Base-by-base conservation (phyloP, 371 early-diverging fungal species). In the Lichtheimia corymbifera region DNA sequence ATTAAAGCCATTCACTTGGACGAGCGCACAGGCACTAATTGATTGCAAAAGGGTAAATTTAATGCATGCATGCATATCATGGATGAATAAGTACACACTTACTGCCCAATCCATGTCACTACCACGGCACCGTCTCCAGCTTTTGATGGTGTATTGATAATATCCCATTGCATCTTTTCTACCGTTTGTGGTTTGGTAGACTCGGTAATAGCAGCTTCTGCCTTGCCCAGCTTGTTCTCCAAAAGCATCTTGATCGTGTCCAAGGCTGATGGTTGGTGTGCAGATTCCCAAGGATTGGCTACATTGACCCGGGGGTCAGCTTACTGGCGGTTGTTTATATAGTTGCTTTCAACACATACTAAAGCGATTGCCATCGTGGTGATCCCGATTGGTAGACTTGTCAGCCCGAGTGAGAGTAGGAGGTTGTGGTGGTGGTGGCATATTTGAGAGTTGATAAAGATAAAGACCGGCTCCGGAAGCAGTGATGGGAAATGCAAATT, bases 1-100 rank as follows among this genome's bases (percentile, higher is more conserved):
- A 58, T 88, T 88, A 50, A 83, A 77, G 0, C 88, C 88, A 40
- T 82, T 80, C 2, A 88, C 51, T 52, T 85, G 84, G 7, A 89
- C 76, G 40, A 91, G 59, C 9, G 88, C 74, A 43, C 84, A 82
- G 0, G 89, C 91, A 61, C 82, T 83, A 63, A 15, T 50, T 35
- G 11, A 2, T 22, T 22, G 9, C 9, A 28, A 20, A 53, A 52
- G 0, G 35, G 4, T 22, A 5, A 42, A 41, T 35, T 30, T 44
- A 18, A 28, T 22, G 25, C 20, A 15, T 27, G 3, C 18, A 43
- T 40, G 12, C 14, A 40, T 9, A 24, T 14, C n/a, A 43, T 18
- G 18, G 25, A 12, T 49, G 42, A 27, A 22, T 22, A 2, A 22
- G 2, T 22, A 2, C 22, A 22, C 20, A 49, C 64, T 72, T 70